These are phyloP conservation scores for Blastobotrys parvus DNA, from an alignment of 805 yeast genomes.

Conservation along the genomic window DNA sequence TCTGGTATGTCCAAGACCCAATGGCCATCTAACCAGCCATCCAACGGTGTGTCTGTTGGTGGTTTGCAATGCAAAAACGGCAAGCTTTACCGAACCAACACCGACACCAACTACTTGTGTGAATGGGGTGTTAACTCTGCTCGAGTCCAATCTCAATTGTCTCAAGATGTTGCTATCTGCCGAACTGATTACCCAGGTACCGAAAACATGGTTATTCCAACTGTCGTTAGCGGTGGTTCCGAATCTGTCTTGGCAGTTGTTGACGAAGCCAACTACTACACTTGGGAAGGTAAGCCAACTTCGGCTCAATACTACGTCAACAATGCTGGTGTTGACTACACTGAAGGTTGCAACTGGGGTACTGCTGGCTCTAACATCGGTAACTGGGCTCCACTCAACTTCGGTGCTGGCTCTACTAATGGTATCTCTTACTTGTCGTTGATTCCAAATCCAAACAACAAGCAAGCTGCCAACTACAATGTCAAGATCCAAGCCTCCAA, in stretches of 20 bases:
- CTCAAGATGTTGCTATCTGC: slow-evolving; percentile 75
- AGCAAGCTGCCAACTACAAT: slow-evolving; percentile 56
- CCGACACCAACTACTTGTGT: slow-evolving; percentile 62
- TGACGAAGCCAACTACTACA: slow-evolving; percentile 65
- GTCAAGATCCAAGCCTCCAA: slow-evolving; percentile 71
- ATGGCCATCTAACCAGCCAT: slow-evolving; percentile 87
- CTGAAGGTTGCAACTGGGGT: slow-evolving; percentile 97
- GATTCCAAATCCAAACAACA: slow-evolving; percentile 93
- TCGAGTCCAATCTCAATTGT: slow-evolving; percentile 53
- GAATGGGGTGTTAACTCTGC: slow-evolving; percentile 78
- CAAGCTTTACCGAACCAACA: slow-evolving; percentile 72
- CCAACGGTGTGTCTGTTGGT: slow-evolving; percentile 86
- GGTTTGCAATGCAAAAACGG: slow-evolving; percentile 85
- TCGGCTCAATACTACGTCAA: slow-evolving; percentile 97
- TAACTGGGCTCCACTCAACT: slow-evolving; percentile 96
- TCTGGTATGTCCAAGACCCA: slow-evolving; percentile 99
- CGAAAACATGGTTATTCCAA: slow-evolving; percentile 96
- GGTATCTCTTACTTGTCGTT: slow-evolving; percentile 77
- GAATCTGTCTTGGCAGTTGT: slow-evolving; percentile 69
- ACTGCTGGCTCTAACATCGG: slow-evolving; percentile 69
- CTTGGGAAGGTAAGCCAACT: slow-evolving; percentile 73
- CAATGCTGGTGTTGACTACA: slow-evolving; percentile 85
- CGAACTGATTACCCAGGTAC: slow-evolving; percentile 99
- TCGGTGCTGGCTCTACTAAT: slow-evolving; percentile 81
- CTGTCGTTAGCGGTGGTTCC: slow-evolving; percentile 64